Evolutionary conservation across 345 rosid species (phyloP).

Genomic region (Sonneratia caseolaris): DNA sequence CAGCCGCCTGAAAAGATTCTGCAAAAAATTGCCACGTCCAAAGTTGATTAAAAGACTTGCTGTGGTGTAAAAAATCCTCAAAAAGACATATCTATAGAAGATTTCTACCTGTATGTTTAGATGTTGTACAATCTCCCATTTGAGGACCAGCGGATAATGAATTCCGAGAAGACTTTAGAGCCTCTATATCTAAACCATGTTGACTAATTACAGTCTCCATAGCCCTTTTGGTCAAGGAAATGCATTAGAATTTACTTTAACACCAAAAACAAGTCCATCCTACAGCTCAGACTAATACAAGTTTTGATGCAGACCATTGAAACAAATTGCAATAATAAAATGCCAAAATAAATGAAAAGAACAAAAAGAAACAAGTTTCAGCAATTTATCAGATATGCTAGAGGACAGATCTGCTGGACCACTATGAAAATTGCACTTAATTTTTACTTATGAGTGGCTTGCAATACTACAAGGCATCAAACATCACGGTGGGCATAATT

Average conservation of each 20-base stretch:
- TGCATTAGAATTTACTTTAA: conserved; percentile 13
- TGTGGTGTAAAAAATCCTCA: not conserved
- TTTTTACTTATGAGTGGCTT: not conserved
- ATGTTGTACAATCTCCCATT: conserved; percentile 57
- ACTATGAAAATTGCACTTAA: not conserved
- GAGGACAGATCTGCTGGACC: not conserved
- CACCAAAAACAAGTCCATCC: not conserved
- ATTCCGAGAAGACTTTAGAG: conserved; percentile 66
- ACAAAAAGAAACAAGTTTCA: not conserved
- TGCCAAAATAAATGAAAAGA: not conserved
- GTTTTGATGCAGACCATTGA: not conserved
- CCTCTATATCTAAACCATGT: conserved; percentile 87
- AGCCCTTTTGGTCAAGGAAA: conserved; percentile 41
- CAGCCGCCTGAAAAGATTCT: conserved; percentile 73
- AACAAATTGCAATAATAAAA: not conserved
- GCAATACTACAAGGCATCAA: not conserved
- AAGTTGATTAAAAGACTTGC: conserved; percentile 1
- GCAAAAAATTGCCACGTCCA: conserved; percentile 13
- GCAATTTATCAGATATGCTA: not conserved
- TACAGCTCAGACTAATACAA: not conserved
- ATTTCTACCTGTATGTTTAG: conserved; percentile 55
- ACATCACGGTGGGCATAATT: not conserved
- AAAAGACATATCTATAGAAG: conserved; percentile 5
- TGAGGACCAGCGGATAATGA: conserved; percentile 59
- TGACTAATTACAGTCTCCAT: conserved; percentile 97